Base-by-base conservation (phyloP, 192 early-diverging fungal species). In the Umbelopsis ramanniana region DNA sequence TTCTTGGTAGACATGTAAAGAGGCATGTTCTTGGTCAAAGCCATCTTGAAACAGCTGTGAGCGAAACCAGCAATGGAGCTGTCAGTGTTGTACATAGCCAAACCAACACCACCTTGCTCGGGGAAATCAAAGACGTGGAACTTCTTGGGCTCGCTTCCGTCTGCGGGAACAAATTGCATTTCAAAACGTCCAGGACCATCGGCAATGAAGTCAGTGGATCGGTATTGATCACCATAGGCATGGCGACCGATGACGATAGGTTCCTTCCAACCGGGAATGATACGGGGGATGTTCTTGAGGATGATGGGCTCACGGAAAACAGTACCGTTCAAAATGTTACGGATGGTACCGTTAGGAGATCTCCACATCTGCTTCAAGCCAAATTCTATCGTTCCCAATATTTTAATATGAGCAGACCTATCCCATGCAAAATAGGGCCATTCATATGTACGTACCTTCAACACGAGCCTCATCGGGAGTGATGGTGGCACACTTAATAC, bases 401-500 rank as follows among this genome's bases (percentile, higher is more conserved):
- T 29, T 6, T 29, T 6, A 29, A 6, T 29, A 24, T 38, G 23
- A 46, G 15, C 10, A 1, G 29, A 29, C 29, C 29, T 29, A 3
- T 29, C 29, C 38, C 52, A 46, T 29, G 15, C 38, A 55, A 23
- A 66, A 43, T 46, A 17, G 7, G 21, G n/a, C 19, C 45, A 23
- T 52, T 8, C 4, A 14, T 17, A 21, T 43, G 8, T 6, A 71
- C 52, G 63, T 77, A 85, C 84, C 85, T 76, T 96, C 85, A 67
- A 99, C 96, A 76, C 97, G 94, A 19, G 85, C 90, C 72, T 94
- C 92, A 79, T 99, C 97, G 26, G 97, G 96, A n/a, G 97, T 99
- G 77, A 99, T 99, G 48, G 97, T 99, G n/a, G 97, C 97, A 80
- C 97, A 99, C 85, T 99, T 99, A 83, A 99, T 99, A 68, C 95